Percentiles rank a stretch among this genome's conserved stretches.
These are phyloP conservation scores for Russula dissimulans DNA, from an alignment of 768 basidiomycete genomes.

Conservation along the genomic window DNA sequence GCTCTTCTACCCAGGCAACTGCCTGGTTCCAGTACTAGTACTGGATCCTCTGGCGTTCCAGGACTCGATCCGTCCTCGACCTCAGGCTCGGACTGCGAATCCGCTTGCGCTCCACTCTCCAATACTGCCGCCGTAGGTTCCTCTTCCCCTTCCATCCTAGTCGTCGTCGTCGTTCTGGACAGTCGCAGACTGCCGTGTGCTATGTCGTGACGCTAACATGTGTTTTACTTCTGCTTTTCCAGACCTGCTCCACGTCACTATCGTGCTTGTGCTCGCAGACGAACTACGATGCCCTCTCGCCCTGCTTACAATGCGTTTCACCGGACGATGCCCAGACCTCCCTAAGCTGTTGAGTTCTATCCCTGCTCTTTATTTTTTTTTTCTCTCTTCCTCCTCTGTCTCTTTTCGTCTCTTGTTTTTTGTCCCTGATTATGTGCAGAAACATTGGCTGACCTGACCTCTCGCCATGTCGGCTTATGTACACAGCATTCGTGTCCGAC, in stretches of 20 bases:
- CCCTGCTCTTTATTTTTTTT: background rate
- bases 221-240: background rate
- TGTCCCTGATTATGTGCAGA: too few relatives aligned
- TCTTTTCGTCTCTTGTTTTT: background rate
- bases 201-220: too few relatives aligned
- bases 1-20: background rate
- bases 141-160: background rate
- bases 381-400: too few relatives aligned
- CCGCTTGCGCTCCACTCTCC: background rate
- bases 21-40: background rate
- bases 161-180: background rate
- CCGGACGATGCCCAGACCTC: background rate
- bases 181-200: too few relatives aligned
- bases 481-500: too few relatives aligned
- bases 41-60: background rate
- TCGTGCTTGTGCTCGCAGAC: slow-evolving; percentile 5
- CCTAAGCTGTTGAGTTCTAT: background rate
- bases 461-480: too few relatives aligned
- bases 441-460: too few relatives aligned
- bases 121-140: background rate
- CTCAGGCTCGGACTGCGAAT: background rate
- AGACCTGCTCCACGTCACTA: background rate
- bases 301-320: background rate
- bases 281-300: background rate
- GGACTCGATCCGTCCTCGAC: background rate